Conservation (phyloP, 2,329 filamentous ascomycete species). For the Hansfordia pulvinata region DNA sequence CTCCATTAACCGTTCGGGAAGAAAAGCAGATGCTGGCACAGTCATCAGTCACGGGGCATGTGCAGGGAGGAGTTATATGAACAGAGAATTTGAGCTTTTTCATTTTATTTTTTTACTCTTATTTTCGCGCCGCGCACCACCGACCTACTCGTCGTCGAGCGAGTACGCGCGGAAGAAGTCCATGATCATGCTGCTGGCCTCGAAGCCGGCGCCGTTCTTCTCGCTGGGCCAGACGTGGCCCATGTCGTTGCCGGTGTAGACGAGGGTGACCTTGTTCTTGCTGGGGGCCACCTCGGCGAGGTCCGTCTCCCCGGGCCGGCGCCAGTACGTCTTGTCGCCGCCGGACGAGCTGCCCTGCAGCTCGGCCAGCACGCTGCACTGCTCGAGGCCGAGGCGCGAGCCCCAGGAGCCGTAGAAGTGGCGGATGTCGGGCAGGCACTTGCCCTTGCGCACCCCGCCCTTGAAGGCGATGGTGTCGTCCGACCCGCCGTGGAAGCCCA, state of each 20-base stretch:
- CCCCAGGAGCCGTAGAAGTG: constrained; percentile 22
- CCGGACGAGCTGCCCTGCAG: no score
- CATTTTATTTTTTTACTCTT: no score
- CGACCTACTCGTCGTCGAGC: no score
- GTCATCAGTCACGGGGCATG: no score
- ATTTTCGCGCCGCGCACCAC: no score
- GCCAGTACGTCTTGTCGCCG: no score
- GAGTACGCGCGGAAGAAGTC: not conserved
- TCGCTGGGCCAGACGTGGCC: constrained; percentile 1
- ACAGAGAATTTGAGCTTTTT: no score
- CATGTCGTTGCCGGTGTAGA: not conserved
- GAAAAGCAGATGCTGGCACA: no score
- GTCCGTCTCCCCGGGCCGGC: not conserved
- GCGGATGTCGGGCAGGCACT: constrained; percentile 24
- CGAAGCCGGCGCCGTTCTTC: constrained; percentile 2
- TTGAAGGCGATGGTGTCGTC: constrained; percentile 28
- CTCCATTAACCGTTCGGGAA: no score
- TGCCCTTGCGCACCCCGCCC: constrained; percentile 23
- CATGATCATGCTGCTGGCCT: constrained; percentile 2
- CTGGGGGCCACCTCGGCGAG: not conserved
- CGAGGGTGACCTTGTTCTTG: not conserved
- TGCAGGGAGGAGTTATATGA: no score
- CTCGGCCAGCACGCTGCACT: no score
- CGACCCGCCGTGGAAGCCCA: constrained; percentile 31
- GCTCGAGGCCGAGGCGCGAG: constrained; percentile 9